These are phyloP conservation scores for Pontederia paniculata DNA, from an alignment of 176 grass and related monocot species.

Conservation along the genomic window DNA sequence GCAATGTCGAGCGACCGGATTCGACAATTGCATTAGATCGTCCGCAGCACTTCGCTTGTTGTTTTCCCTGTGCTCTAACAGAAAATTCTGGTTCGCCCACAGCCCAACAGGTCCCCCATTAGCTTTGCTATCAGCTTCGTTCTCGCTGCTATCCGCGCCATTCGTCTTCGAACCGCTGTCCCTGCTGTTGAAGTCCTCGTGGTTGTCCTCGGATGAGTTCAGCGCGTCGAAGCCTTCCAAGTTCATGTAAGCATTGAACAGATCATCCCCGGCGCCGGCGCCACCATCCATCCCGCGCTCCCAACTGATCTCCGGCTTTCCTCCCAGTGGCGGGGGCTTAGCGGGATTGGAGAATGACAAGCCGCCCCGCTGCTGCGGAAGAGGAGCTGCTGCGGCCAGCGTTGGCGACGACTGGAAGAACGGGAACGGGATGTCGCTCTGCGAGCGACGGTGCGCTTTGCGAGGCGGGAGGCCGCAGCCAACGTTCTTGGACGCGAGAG, in stretches of 20 bases:
- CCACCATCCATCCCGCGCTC: constrained; percentile 23
- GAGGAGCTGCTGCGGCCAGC: not conserved
- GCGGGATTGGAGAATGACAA: not conserved
- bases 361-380: not conserved
- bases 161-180: constrained; percentile 76
- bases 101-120: constrained; percentile 13
- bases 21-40: constrained; percentile 9
- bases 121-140: constrained; percentile 74
- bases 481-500: not conserved
- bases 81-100: constrained; percentile 22
- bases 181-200: constrained; percentile 58
- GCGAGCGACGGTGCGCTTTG: constrained; percentile 52
- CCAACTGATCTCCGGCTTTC: constrained; percentile 37
- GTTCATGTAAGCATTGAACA: constrained; percentile 84
- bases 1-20: constrained; percentile 25
- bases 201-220: constrained; percentile 72
- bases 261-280: constrained; percentile 33
- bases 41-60: constrained; percentile 40
- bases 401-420: constrained; percentile 14
- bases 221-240: constrained; percentile 78
- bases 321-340: constrained; percentile 24
- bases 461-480: constrained; percentile 36
- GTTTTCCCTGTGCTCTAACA: constrained; percentile 26
- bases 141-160: constrained; percentile 93
- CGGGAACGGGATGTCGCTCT: constrained; percentile 68